Percentiles rank a stretch among this genome's conserved stretches.
Evolutionary conservation across 306 rosid species (phyloP).

Genomic region (Trifolium pratense): DNA sequence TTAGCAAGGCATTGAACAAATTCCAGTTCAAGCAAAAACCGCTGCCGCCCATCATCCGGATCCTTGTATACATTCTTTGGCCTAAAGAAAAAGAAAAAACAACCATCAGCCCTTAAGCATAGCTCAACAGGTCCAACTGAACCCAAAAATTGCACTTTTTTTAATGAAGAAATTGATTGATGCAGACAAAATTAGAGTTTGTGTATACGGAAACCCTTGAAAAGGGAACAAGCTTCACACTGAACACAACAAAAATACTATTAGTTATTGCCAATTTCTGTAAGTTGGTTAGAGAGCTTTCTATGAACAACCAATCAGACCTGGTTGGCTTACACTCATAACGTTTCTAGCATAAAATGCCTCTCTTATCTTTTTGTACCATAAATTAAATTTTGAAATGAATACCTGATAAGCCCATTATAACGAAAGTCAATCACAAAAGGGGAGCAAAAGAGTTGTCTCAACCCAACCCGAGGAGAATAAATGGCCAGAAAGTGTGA

Average conservation of each 20-base stretch:
- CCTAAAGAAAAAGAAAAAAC: slow-evolving; percentile 48
- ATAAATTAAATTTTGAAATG: background rate
- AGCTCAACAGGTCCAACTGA: slow-evolving; percentile 5
- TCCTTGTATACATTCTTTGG: slow-evolving; percentile 74
- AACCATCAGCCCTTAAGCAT: slow-evolving; percentile 29
- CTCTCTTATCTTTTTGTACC: background rate
- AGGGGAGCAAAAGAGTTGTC: background rate
- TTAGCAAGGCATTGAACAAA: slow-evolving; percentile 93
- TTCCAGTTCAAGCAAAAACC: slow-evolving; percentile 93
- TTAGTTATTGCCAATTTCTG: background rate
- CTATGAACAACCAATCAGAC: background rate
- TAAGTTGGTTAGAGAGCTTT: background rate
- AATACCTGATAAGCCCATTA: background rate
- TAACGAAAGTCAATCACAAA: background rate
- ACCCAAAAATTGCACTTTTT: slow-evolving; percentile 10
- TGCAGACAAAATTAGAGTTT: background rate
- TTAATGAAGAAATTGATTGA: background rate
- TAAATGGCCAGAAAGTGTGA: background rate
- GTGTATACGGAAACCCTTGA: background rate
- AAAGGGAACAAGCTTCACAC: background rate
- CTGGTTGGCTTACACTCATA: background rate
- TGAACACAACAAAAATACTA: background rate
- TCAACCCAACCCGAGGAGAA: background rate
- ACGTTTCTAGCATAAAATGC: background rate
- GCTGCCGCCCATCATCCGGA: slow-evolving; percentile 92